Conservation (phyloP, 2,329 filamentous ascomycete genomes). For the Dothideomycetidae sp. region DNA sequence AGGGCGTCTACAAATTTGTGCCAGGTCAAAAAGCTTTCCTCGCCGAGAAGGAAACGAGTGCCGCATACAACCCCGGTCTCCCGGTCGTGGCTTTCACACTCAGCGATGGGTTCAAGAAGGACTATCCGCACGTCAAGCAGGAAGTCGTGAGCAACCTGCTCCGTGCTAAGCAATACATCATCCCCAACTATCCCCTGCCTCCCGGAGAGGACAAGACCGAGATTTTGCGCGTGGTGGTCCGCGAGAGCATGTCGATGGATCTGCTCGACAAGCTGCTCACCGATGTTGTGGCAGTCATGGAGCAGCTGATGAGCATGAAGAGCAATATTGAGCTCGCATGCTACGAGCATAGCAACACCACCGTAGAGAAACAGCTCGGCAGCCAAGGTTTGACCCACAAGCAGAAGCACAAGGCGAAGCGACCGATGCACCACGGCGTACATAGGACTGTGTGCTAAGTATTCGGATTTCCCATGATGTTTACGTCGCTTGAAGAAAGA, state of each 20-base stretch:
- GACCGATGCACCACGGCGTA: slow-evolving; percentile 34
- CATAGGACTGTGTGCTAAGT: slow-evolving; percentile 35
- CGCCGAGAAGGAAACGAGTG: slow-evolving; percentile 37
- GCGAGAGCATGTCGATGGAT: slow-evolving; percentile 55
- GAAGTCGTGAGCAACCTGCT: slow-evolving; percentile 48
- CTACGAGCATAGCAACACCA: slow-evolving; percentile 29
- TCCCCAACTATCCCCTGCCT: slow-evolving; percentile 55
- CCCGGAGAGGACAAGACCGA: slow-evolving; percentile 47
- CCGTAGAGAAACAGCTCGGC: slow-evolving; percentile 30
- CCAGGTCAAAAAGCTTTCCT: slow-evolving; percentile 30
- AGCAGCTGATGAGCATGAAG: slow-evolving; percentile 39
- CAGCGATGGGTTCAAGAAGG: slow-evolving; percentile 44
- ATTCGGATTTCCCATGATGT: no score
- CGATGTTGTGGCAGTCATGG: slow-evolving; percentile 47
- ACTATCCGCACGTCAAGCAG: slow-evolving; percentile 51
- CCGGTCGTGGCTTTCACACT: slow-evolving; percentile 56
- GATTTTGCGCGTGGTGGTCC: slow-evolving; percentile 52
- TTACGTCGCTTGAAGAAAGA: no score
- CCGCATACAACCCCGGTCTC: slow-evolving; percentile 48
- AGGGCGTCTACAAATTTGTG: slow-evolving; percentile 28
- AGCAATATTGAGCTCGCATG: slow-evolving; percentile 38
- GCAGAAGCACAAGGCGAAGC: slow-evolving; percentile 31
- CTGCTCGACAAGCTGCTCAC: slow-evolving; percentile 48
- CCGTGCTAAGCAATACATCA: slow-evolving; percentile 54
- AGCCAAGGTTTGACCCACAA: slow-evolving; percentile 25